A percentile compares a stretch with the other conserved stretches of the same genome.
Conservation (phyloP, 225 moss, liverwort and hornwort species). For the Bryum argenteum region DNA sequence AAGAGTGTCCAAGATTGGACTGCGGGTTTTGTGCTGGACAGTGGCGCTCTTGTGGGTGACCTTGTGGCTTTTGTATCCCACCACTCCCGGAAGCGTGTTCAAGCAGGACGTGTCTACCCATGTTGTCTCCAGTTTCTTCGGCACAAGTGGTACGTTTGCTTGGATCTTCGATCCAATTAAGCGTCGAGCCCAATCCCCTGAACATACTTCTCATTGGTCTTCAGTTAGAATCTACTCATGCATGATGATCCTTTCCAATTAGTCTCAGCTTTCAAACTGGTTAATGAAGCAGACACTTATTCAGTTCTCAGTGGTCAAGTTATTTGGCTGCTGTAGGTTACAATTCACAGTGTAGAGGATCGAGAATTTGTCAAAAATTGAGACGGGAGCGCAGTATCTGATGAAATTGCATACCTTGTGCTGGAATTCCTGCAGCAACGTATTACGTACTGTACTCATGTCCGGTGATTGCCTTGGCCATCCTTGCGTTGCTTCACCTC, state of each 20-base stretch:
- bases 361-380: neutral
- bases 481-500: slow-evolving; percentile 50
- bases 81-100: slow-evolving; percentile 38
- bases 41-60: slow-evolving; percentile 39
- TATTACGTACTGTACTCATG: slow-evolving; percentile 44
- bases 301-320: neutral
- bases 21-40: slow-evolving; percentile 40
- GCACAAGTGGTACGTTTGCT: slow-evolving; percentile 36
- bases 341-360: slow-evolving; percentile 3
- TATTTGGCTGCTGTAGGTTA: slow-evolving; percentile 8
- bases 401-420: slow-evolving; percentile 10
- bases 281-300: neutral
- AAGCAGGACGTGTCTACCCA: slow-evolving; percentile 39
- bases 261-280: neutral
- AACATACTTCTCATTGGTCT: too few species aligned
- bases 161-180: neutral
- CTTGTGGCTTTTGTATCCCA: slow-evolving; percentile 50
- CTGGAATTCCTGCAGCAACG: slow-evolving; percentile 40
- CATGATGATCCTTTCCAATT: neutral
- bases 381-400: neutral
- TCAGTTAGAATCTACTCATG: too few species aligned
- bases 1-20: slow-evolving; percentile 20
- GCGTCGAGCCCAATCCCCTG: neutral
- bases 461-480: slow-evolving; percentile 52
- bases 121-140: slow-evolving; percentile 49